Conservation (phyloP, 441 rosid species). For the Aquilaria agallochum region DNA sequence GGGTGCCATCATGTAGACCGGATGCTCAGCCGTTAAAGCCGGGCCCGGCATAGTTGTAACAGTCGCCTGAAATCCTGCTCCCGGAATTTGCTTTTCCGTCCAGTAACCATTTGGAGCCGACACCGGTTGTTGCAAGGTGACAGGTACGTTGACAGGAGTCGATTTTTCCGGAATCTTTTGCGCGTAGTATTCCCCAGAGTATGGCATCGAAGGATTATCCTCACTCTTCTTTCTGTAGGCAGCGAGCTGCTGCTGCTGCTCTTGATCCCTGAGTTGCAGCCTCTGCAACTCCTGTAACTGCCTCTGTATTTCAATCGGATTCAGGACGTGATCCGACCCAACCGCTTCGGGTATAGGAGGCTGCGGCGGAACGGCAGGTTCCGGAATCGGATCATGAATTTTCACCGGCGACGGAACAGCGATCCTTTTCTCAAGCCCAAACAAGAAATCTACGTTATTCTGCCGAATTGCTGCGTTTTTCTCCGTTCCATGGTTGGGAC, state of each 20-base stretch:
- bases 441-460: constrained; percentile 57
- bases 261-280: constrained; percentile 66
- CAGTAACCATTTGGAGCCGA: constrained; percentile 47
- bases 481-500: constrained; percentile 32
- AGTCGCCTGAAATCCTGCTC: constrained; percentile 33
- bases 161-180: constrained; percentile 47
- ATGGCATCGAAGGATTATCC: constrained; percentile 33
- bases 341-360: constrained; percentile 32
- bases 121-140: constrained; percentile 23
- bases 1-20: constrained; percentile 48
- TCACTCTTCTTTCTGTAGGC: constrained; percentile 48
- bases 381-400: constrained; percentile 25
- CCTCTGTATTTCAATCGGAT: constrained; percentile 47
- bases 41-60: constrained; percentile 27
- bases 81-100: constrained; percentile 53
- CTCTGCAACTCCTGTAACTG: constrained; percentile 67
- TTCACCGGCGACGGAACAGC: constrained; percentile 29
- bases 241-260: constrained; percentile 38
- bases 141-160: constrained; percentile 20
- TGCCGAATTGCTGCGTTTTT: constrained; percentile 28
- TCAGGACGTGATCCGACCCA: constrained; percentile 43
- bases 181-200: constrained; percentile 38
- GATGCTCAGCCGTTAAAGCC: constrained; percentile 31
- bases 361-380: constrained; percentile 20
- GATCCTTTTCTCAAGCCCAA: constrained; percentile 59